These are phyloP conservation scores for Penicillium pancosmium DNA, from an alignment of 495 filamentous ascomycete species.

Conservation along the genomic window DNA sequence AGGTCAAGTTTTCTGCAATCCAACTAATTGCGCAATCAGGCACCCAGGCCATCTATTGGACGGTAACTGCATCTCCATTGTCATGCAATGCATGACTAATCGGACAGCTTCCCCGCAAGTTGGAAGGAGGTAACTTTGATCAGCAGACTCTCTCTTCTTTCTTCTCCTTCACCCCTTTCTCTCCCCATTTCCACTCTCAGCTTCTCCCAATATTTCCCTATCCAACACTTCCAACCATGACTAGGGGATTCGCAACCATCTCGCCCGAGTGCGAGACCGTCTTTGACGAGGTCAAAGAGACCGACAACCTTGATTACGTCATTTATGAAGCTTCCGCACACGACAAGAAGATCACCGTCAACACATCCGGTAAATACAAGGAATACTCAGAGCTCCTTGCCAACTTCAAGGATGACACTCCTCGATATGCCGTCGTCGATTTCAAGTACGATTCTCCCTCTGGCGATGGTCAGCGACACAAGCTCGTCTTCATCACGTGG, in stretches of 20 bases:
- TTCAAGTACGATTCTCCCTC: conserved; percentile 21
- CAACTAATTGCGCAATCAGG: too few relatives aligned
- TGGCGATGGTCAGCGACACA: conserved; percentile 20
- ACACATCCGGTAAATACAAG: conserved; percentile 22
- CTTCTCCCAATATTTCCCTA: background rate
- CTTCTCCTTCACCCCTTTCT: background rate
- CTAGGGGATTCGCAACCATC: conserved; percentile 25
- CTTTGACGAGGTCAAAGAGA: conserved; percentile 28
- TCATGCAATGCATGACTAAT: conserved; percentile 5
- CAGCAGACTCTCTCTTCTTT: background rate
- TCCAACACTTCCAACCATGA: conserved; percentile 19
- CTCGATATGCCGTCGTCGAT: conserved; percentile 24
- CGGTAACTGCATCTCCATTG: background rate
- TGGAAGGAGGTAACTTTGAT: background rate
- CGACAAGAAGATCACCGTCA: conserved; percentile 29
- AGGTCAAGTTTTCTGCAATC: too few relatives aligned
- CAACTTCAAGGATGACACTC: conserved; percentile 20
- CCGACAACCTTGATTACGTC: conserved; percentile 23
- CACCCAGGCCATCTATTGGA: background rate
- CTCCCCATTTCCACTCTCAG: conserved; percentile 1
- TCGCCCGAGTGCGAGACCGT: conserved; percentile 22
- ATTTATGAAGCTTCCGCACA: conserved; percentile 25
- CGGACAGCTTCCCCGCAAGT: conserved; percentile 4
- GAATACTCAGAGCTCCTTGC: conserved; percentile 20
- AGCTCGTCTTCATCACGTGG: conserved; percentile 29